A percentile compares a stretch with the other conserved stretches of the same genome.
Conservation (phyloP, 164 flowering plant genomes). For the Paratinospora sagittata region DNA sequence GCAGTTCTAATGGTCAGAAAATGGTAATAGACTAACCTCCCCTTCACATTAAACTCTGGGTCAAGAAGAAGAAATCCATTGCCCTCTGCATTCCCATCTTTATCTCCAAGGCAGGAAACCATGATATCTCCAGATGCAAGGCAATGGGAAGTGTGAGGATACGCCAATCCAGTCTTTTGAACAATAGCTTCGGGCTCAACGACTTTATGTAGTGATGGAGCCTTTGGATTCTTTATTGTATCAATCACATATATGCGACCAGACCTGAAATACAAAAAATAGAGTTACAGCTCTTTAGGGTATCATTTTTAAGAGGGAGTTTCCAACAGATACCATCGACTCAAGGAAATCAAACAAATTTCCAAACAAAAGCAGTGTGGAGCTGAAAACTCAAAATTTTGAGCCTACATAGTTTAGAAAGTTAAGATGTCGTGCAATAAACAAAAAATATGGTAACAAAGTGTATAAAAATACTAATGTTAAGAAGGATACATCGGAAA, state of each 20-base stretch:
- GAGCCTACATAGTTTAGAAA: neutral
- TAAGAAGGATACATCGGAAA: too few relatives aligned
- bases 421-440: too few relatives aligned
- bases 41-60: conserved; percentile 90
- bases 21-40: conserved; percentile 48
- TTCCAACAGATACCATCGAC: neutral
- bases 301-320: neutral
- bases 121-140: conserved; percentile 92
- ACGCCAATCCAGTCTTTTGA: conserved; percentile 82
- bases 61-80: conserved; percentile 96
- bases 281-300: neutral
- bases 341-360: neutral
- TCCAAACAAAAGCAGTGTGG: neutral
- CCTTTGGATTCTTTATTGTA: conserved; percentile 61
- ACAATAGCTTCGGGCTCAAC: conserved; percentile 72
- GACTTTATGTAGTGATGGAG: conserved; percentile 76
- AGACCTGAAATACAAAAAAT: conserved; percentile 43
- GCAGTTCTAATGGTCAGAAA: neutral
- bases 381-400: neutral
- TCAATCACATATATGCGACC: conserved; percentile 88
- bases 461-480: too few relatives aligned
- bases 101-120: conserved; percentile 94
- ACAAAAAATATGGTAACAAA: too few relatives aligned
- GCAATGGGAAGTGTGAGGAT: conserved; percentile 96
- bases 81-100: conserved; percentile 85